These are phyloP conservation scores for Fraxinus cuspidata DNA, from an alignment of 257 asterid genomes.

Conservation along the genomic window DNA sequence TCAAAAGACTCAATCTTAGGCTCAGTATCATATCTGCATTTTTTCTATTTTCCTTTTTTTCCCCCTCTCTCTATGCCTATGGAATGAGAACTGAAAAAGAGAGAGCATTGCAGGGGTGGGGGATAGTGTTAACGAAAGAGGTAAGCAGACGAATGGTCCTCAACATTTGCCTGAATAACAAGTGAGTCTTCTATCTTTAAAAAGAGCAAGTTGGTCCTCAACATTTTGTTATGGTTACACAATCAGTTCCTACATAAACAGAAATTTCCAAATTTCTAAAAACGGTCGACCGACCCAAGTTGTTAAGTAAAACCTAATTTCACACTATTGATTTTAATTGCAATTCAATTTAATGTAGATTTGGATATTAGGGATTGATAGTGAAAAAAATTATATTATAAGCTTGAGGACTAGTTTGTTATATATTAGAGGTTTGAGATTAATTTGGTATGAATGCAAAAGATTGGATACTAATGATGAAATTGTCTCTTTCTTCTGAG, in stretches of 20 bases:
- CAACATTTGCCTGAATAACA: not conserved
- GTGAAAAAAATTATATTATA: not conserved
- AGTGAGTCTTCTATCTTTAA: not conserved
- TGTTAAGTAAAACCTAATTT: too few species aligned
- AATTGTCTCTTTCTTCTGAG: slow-evolving; percentile 23
- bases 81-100: slow-evolving; percentile 4
- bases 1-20: slow-evolving; percentile 33
- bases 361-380: too few species aligned
- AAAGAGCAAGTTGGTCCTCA: not conserved
- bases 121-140: slow-evolving; percentile 12
- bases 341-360: too few species aligned
- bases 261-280: too few species aligned
- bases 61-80: not conserved
- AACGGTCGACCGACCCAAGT: too few species aligned
- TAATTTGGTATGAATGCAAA: not conserved
- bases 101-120: not conserved
- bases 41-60: slow-evolving; percentile 9
- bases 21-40: slow-evolving; percentile 40
- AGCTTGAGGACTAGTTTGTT: not conserved
- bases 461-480: not conserved
- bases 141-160: slow-evolving; percentile 10
- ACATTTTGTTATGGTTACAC: not conserved
- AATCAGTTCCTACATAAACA: too few species aligned
- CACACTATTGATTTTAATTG: too few species aligned
- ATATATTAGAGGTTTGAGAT: not conserved